These are phyloP conservation scores for Clitoria ternatea DNA, from an alignment of 306 rosid species.

Conservation along the genomic window DNA sequence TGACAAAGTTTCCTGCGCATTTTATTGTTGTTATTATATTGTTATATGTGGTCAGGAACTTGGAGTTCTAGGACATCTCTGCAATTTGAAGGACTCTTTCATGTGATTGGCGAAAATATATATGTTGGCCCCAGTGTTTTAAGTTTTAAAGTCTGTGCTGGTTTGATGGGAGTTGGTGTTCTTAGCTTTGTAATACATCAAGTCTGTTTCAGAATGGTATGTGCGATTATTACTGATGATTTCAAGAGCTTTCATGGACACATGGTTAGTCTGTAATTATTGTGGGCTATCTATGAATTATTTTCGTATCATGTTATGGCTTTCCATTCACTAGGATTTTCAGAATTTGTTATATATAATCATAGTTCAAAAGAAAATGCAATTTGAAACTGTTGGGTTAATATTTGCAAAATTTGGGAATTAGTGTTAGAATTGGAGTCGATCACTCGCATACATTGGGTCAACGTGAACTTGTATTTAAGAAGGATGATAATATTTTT, in stretches of 20 bases:
- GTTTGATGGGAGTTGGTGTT: conserved; percentile 48
- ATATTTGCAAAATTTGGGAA: not conserved
- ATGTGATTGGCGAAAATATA: conserved; percentile 56
- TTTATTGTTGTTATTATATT: conserved; percentile 47
- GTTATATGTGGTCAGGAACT: conserved; percentile 52
- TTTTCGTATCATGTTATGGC: not conserved
- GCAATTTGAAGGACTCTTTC: conserved; percentile 55
- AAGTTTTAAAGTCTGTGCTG: conserved; percentile 50
- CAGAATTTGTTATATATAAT: not conserved
- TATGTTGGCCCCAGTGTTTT: conserved; percentile 51
- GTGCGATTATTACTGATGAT: conserved; percentile 38
- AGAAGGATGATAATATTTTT: too few relatives aligned
- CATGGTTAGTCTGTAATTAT: conserved; percentile 39
- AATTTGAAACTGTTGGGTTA: not conserved
- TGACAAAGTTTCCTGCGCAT: conserved; percentile 54
- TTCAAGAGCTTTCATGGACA: conserved; percentile 23
- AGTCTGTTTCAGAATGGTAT: conserved; percentile 32
- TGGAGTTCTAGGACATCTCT: conserved; percentile 50
- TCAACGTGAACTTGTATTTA: not conserved
- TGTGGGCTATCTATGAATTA: conserved; percentile 1
- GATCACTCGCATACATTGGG: not conserved
- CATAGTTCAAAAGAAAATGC: not conserved
- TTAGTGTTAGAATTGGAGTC: not conserved
- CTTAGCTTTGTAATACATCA: conserved; percentile 41
- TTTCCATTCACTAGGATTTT: not conserved